A percentile compares a stretch with the other conserved stretches of the same genome.
Evolutionary conservation across 1,284 basidiomycete species (phyloP).

Genomic region (Malassezia cuniculi): DNA sequence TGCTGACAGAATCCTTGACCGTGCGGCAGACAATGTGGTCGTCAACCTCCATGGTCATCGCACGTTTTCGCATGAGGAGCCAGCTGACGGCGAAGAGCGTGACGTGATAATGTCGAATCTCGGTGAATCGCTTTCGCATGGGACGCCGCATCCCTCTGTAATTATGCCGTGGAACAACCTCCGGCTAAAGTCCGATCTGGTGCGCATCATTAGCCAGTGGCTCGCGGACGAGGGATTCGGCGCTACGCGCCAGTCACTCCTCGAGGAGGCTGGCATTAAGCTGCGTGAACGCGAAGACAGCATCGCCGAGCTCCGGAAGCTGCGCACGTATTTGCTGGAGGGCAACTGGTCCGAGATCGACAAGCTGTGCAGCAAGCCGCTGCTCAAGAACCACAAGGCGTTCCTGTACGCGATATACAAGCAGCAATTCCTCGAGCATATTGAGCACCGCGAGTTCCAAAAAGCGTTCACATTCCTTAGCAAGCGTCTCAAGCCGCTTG

Average conservation of each 20-base stretch:
- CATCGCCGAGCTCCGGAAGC: conserved; percentile 43
- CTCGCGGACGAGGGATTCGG: conserved; percentile 46
- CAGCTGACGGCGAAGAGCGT: background rate
- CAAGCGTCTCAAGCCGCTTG: conserved; percentile 49
- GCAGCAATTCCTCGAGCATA: conserved; percentile 48
- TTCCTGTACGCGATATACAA: conserved; percentile 47
- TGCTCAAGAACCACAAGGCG: conserved; percentile 48
- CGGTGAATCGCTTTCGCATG: background rate
- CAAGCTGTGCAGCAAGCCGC: conserved; percentile 43
- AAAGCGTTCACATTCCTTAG: conserved; percentile 49
- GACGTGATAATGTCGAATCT: background rate
- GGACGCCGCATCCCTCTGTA: conserved; percentile 26
- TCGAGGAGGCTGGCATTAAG: conserved; percentile 45
- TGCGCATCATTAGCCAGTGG: conserved; percentile 47
- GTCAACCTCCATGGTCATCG: conserved; percentile 28
- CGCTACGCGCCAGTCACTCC: conserved; percentile 44
- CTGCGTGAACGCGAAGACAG: conserved; percentile 37
- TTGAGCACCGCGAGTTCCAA: conserved; percentile 48
- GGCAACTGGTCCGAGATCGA: conserved; percentile 49
- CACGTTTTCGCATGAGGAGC: conserved; percentile 17
- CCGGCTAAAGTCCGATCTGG: conserved; percentile 30
- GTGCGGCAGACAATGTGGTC: conserved; percentile 26
- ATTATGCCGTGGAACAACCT: conserved; percentile 32
- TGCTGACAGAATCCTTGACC: conserved; percentile 14
- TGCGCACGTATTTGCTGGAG: conserved; percentile 47